A percentile compares a stretch with the other conserved stretches of the same genome.
phyloP scores from a whole-genome alignment of 495 filamentous ascomycete genomes.

The Hypoxylon trugodes region DNA sequence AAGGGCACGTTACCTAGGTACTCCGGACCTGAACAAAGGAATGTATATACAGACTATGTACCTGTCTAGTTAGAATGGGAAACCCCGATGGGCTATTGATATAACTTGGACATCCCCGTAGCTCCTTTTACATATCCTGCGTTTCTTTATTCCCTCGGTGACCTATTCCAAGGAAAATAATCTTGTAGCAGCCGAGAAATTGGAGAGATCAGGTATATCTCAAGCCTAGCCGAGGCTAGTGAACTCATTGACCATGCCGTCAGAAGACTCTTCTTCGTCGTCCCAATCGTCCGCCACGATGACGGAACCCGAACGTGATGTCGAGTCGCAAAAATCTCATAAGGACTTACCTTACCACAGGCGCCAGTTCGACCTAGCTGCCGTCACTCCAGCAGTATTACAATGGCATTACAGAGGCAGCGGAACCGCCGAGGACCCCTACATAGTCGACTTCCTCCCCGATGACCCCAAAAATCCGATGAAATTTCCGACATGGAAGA shows the following conservation, averaged over 20 bases:
- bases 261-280: slow-evolving; percentile 29
- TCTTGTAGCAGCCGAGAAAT: too few species aligned
- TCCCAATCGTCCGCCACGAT: slow-evolving; percentile 34
- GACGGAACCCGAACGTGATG: slow-evolving; percentile 26
- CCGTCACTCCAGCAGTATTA: slow-evolving; percentile 57
- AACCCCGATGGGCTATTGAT: too few species aligned
- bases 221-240: neutral
- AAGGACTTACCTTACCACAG: slow-evolving; percentile 30
- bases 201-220: too few species aligned
- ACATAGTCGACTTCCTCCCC: slow-evolving; percentile 75
- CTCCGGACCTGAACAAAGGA: slow-evolving; percentile 5
- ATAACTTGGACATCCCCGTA: neutral
- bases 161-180: too few species aligned
- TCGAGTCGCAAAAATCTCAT: slow-evolving; percentile 24
- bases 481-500: slow-evolving; percentile 65
- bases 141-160: too few species aligned
- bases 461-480: slow-evolving; percentile 77
- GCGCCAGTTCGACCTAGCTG: slow-evolving; percentile 49
- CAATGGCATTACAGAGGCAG: slow-evolving; percentile 70
- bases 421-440: slow-evolving; percentile 79
- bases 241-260: slow-evolving; percentile 18
- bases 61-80: too few species aligned
- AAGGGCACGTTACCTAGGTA: neutral
- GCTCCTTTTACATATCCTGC: too few species aligned
- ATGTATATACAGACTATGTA: neutral